Conservation (phyloP, 2,329 filamentous ascomycete species). For the Colletotrichum sp. region DNA sequence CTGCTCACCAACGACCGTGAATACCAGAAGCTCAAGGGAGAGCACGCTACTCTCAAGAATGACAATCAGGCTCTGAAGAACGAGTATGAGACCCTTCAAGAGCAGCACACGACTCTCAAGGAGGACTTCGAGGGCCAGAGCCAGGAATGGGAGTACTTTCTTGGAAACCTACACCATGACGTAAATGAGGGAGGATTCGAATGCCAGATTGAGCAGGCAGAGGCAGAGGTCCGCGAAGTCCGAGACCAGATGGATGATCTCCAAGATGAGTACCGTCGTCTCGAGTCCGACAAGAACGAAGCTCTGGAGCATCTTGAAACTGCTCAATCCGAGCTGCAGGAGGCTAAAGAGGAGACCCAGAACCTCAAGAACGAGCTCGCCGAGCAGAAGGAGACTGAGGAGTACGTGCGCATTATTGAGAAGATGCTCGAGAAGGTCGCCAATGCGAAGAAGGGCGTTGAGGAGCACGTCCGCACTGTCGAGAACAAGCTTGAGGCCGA, state of each 20-base stretch:
- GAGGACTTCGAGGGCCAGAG: neutral
- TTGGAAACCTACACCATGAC: neutral
- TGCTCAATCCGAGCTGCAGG: neutral
- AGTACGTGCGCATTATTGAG: neutral
- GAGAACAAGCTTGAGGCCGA: constrained; percentile 32
- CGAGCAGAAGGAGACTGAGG: neutral
- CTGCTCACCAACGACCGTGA: neutral
- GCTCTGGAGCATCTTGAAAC: neutral
- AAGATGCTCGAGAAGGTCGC: neutral
- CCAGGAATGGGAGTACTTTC: neutral
- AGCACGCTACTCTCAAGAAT: neutral
- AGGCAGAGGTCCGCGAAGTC: neutral
- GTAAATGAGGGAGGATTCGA: no score
- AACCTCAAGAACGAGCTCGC: neutral
- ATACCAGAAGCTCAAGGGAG: neutral
- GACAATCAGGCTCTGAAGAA: neutral
- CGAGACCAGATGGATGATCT: neutral
- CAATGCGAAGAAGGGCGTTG: neutral
- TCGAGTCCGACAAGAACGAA: neutral
- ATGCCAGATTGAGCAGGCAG: neutral
- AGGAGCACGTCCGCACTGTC: neutral
- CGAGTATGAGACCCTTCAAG: neutral
- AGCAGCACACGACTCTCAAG: neutral
- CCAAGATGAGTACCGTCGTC: neutral
- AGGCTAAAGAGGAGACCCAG: neutral